Conservation (phyloP, 768 basidiomycete genomes). For the Fibroporia radiculosa region DNA sequence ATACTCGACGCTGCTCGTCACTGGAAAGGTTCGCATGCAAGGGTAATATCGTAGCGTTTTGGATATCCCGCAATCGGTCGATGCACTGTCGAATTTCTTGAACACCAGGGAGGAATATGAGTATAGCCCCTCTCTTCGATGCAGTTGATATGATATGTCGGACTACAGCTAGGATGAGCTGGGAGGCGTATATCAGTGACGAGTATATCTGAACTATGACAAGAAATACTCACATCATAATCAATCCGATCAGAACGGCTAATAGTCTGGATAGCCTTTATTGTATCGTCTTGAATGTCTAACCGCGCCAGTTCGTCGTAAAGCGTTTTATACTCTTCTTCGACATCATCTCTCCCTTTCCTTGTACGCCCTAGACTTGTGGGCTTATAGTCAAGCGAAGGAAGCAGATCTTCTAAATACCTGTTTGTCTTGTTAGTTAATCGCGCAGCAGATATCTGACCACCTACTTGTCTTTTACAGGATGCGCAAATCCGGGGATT, state of each 20-base stretch:
- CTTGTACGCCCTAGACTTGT: slow-evolving; percentile 26
- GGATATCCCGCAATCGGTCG: slow-evolving; percentile 38
- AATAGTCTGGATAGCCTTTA: slow-evolving; percentile 53
- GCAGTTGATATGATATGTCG: slow-evolving; percentile 48
- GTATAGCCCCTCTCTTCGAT: slow-evolving; percentile 52
- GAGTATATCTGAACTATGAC: not conserved
- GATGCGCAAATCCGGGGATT: slow-evolving; percentile 79
- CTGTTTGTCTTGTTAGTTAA: too few species aligned
- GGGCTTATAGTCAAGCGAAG: slow-evolving; percentile 48
- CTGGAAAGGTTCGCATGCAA: slow-evolving; percentile 86
- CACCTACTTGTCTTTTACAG: slow-evolving; percentile 65
- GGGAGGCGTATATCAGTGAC: slow-evolving; percentile 3
- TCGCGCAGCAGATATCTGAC: not conserved
- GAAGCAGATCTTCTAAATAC: slow-evolving; percentile 77
- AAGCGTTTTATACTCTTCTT: slow-evolving; percentile 29
- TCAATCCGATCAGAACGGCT: slow-evolving; percentile 61
- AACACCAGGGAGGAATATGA: slow-evolving; percentile 88
- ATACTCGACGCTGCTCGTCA: slow-evolving; percentile 77
- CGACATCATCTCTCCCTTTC: slow-evolving; percentile 31
- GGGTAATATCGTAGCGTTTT: slow-evolving; percentile 48
- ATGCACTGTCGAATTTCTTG: slow-evolving; percentile 81
- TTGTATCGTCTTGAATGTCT: slow-evolving; percentile 45
- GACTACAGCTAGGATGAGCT: slow-evolving; percentile 65
- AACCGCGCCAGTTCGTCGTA: slow-evolving; percentile 40
- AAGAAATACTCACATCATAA: slow-evolving; percentile 43